Percentiles rank a stretch among this genome's conserved stretches.
Evolutionary conservation across 306 rosid genomes (phyloP).

Genomic region (Cyamopsis tetragonoloba): DNA sequence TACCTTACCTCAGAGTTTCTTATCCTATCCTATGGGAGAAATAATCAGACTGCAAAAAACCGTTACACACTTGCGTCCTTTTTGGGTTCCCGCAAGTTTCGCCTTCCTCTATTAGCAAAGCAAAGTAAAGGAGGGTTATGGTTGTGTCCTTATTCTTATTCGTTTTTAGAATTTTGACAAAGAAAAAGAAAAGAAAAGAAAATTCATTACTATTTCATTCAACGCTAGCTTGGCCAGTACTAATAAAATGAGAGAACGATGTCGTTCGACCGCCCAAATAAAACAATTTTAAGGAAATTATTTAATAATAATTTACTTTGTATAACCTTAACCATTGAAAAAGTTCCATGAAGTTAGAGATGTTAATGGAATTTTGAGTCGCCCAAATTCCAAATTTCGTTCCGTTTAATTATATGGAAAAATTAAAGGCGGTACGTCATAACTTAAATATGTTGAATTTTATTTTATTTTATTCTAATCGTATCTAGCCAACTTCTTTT

Average conservation of each 20-base stretch:
- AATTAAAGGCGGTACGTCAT: too few relatives aligned
- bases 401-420: too few relatives aligned
- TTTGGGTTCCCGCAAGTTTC: conserved; percentile 30
- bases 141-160: background rate
- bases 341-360: background rate
- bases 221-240: conserved; percentile 1
- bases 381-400: too few relatives aligned
- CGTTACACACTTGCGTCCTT: conserved; percentile 31
- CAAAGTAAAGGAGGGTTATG: too few relatives aligned
- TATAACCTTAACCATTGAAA: background rate
- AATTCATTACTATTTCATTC: background rate
- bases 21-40: background rate
- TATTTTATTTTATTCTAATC: too few relatives aligned
- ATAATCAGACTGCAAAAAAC: conserved; percentile 16
- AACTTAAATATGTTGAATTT: too few relatives aligned
- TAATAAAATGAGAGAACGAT: too few relatives aligned
- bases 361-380: background rate
- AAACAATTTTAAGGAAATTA: too few relatives aligned
- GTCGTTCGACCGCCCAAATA: too few relatives aligned
- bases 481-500: too few relatives aligned
- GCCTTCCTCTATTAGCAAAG: background rate
- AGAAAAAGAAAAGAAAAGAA: too few relatives aligned
- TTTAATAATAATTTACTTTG: background rate
- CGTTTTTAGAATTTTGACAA: conserved; percentile 2
- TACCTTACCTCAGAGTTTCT: background rate